phyloP scores from a whole-genome alignment of 2,329 filamentous ascomycete genomes.

The Coniochaeta pulveracea region DNA sequence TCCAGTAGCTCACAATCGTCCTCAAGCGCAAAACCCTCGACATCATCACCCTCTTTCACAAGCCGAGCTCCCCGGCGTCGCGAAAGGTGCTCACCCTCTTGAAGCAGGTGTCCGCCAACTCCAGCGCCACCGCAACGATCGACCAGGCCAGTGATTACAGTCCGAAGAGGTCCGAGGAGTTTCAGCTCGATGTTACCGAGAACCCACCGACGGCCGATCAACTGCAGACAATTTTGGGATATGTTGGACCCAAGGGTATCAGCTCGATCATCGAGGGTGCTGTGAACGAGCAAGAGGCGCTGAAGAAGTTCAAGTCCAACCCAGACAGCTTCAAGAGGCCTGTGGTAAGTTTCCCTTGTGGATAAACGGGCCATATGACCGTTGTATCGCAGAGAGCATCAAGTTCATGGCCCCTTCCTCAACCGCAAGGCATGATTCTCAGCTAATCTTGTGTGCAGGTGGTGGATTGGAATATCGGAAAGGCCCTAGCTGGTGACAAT shows the following conservation, averaged over 20 bases:
- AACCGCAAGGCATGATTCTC: neutral
- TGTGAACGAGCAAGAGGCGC: constrained; percentile 60
- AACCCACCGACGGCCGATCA: constrained; percentile 47
- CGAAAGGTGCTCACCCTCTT: constrained; percentile 63
- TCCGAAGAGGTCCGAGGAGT: constrained; percentile 55
- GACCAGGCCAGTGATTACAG: constrained; percentile 62
- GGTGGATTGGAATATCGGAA: constrained; percentile 92
- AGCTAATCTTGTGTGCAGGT: constrained; percentile 25
- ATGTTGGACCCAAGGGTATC: constrained; percentile 51
- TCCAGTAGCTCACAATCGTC: too few species aligned
- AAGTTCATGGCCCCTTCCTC: constrained; percentile 3
- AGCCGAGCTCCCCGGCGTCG: constrained; percentile 62
- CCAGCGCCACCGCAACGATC: constrained; percentile 54
- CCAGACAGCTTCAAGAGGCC: constrained; percentile 60
- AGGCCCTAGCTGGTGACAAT: constrained; percentile 63
- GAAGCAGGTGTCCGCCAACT: constrained; percentile 66
- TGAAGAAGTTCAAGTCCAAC: constrained; percentile 67
- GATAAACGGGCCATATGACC: neutral
- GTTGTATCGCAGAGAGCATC: neutral
- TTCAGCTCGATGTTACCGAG: constrained; percentile 54
- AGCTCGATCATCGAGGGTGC: constrained; percentile 61
- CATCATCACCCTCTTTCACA: constrained; percentile 94
- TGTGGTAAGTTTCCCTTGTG: constrained; percentile 45
- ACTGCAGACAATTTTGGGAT: constrained; percentile 23
- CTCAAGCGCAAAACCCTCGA: constrained; percentile 67